phyloP scores from a whole-genome alignment of 1,139 yeast species.

The Kurtzmaniella quercitrusa region DNA sequence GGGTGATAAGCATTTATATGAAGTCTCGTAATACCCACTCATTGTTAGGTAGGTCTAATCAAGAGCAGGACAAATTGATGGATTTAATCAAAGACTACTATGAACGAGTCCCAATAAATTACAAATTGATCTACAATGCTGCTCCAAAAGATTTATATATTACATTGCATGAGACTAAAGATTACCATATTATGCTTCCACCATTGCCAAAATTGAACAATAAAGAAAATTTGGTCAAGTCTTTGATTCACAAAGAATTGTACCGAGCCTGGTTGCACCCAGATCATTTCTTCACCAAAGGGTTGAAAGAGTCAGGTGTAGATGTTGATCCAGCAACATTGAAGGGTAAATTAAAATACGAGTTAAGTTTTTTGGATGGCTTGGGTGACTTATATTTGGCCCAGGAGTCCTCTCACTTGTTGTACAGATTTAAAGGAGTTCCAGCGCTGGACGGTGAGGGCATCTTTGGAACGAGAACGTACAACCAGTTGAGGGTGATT shows the following conservation, averaged over 20 bases:
- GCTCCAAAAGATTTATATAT: conserved; percentile 11
- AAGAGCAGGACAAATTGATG: conserved; percentile 11
- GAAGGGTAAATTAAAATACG: conserved; percentile 25
- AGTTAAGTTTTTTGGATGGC: conserved; percentile 42
- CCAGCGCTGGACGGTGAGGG: conserved; percentile 9
- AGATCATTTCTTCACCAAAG: conserved; percentile 25
- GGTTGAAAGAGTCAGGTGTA: conserved; percentile 15
- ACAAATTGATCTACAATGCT: conserved; percentile 16
- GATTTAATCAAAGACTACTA: conserved; percentile 21
- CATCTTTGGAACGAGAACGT: conserved; percentile 22
- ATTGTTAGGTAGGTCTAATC: neutral
- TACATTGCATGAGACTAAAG: conserved; percentile 22
- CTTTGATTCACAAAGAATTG: conserved; percentile 39
- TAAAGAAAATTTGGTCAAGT: conserved; percentile 28
- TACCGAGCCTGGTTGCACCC: conserved; percentile 29
- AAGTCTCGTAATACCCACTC: conserved; percentile 12
- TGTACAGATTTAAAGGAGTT: conserved; percentile 24
- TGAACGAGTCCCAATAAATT: conserved; percentile 17
- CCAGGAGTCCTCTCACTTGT: conserved; percentile 33
- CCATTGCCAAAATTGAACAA: conserved; percentile 32
- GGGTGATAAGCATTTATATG: conserved; percentile 28
- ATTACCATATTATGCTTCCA: conserved; percentile 27
- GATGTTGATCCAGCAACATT: conserved; percentile 8
- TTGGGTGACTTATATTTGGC: conserved; percentile 42
- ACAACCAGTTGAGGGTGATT: conserved; percentile 30